Evolutionary conservation across 106 monocot species (phyloP), one percentile per base, ranked within the genome.

Genomic region (Allium fistulosum): DNA sequence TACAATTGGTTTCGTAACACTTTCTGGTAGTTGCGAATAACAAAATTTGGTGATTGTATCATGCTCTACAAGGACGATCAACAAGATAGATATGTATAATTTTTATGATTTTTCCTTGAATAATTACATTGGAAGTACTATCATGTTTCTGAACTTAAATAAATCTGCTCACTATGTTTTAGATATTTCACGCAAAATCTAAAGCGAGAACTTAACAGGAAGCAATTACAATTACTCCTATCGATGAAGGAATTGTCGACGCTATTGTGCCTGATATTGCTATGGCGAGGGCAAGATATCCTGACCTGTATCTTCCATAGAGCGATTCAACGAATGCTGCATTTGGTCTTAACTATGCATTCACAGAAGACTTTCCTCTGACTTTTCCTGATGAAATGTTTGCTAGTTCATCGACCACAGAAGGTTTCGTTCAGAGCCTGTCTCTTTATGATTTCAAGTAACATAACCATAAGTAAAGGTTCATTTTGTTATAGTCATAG

Each of bases 1-100:
- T n/a, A n/a, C n/a, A n/a, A n/a, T n/a, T n/a, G n/a, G n/a, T n/a
- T n/a, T n/a, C n/a, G n/a, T n/a, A n/a, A n/a, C n/a, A n/a, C n/a
- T n/a, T n/a, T n/a, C n/a, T n/a, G n/a, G n/a, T n/a, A n/a, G n/a
- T n/a, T n/a, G n/a, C n/a, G n/a, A n/a, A n/a, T n/a, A n/a, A n/a
- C n/a, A n/a, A n/a, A n/a, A n/a, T n/a, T n/a, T n/a, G n/a, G n/a
- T n/a, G n/a, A n/a, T n/a, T n/a, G n/a, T n/a, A n/a, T n/a, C 78
- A 78, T 95, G 83, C 72, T 95, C 4, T 95, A 88, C 85, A 88
- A 75, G 65, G 91, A 95, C 69, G 88, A 95, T 51, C 60, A 46
- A 50, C 82, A 73, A 48, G 75, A 91, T 49, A 78, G 79, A 81
- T 88, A 80, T 73, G 94, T 91, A 91, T 48, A 10, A 53, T 1